Conservation (phyloP, 306 rosid species). For the Pyrus pyrifolia region DNA sequence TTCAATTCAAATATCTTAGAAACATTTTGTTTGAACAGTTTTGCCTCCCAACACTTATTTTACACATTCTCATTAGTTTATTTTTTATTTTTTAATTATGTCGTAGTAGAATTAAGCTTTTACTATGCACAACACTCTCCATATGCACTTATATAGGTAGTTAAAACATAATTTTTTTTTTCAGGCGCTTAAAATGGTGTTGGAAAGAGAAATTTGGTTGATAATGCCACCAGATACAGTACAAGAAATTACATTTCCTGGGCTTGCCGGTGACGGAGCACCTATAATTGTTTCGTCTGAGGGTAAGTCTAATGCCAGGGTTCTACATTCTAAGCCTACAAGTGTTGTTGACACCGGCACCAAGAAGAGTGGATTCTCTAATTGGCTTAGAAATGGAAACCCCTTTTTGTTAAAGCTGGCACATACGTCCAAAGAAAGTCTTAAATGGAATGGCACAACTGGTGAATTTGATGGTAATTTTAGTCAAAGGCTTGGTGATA, state of each 20-base stretch:
- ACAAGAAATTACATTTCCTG: constrained; percentile 86
- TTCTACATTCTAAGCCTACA: constrained; percentile 39
- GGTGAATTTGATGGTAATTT: constrained; percentile 59
- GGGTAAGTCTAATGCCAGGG: constrained; percentile 37
- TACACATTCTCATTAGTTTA: background rate
- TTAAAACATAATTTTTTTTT: constrained; percentile 10
- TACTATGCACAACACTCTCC: background rate
- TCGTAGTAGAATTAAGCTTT: background rate
- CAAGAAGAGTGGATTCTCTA: constrained; percentile 63
- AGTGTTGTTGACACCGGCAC: constrained; percentile 37
- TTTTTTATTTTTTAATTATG: background rate
- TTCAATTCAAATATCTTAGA: background rate
- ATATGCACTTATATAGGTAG: background rate
- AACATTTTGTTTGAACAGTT: background rate
- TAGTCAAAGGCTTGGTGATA: constrained; percentile 38
- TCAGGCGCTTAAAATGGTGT: constrained; percentile 93
- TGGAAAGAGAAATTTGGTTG: constrained; percentile 87
- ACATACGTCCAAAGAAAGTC: constrained; percentile 49
- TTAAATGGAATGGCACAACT: constrained; percentile 42
- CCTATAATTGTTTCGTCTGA: constrained; percentile 63
- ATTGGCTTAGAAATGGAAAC: constrained; percentile 71
- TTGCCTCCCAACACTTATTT: background rate
- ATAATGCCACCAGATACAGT: constrained; percentile 72
- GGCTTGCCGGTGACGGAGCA: constrained; percentile 95
- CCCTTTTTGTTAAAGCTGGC: constrained; percentile 64